Percentiles rank a stretch among this genome's conserved stretches.
phyloP scores from a whole-genome alignment of 768 basidiomycete species.

The Russula compacta region DNA sequence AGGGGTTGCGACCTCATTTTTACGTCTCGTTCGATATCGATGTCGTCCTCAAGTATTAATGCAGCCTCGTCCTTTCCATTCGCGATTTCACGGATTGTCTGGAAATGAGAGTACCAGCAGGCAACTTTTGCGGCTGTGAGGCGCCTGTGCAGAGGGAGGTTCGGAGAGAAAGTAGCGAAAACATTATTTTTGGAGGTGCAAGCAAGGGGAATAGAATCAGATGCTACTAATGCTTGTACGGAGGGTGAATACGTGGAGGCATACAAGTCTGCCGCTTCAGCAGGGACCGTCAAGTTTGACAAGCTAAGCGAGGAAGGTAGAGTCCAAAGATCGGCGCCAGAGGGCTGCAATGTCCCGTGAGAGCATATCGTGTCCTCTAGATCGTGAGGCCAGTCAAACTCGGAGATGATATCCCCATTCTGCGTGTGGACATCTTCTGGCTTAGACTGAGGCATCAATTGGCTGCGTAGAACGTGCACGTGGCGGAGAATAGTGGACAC shows the following conservation, averaged over 20 bases:
- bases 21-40: constrained; percentile 67
- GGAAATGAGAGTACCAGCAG: constrained; percentile 65
- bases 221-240: background rate
- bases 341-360: constrained; percentile 1
- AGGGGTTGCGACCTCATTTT: constrained; percentile 31
- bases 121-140: constrained; percentile 55
- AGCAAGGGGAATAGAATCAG: constrained; percentile 8
- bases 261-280: background rate
- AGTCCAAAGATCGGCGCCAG: constrained; percentile 22
- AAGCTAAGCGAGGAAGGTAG: background rate
- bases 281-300: background rate
- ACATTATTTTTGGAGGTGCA: constrained; percentile 29
- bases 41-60: constrained; percentile 68
- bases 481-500: constrained; percentile 36
- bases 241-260: background rate
- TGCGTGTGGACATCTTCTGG: constrained; percentile 24
- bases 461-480: constrained; percentile 32
- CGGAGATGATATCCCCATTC: background rate
- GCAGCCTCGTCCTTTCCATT: constrained; percentile 29
- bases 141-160: constrained; percentile 37
- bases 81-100: constrained; percentile 38
- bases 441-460: constrained; percentile 31
- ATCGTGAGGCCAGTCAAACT: constrained; percentile 23
- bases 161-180: constrained; percentile 28
- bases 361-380: constrained; percentile 10